Evolutionary conservation across 2,329 filamentous ascomycete species (phyloP).

Genomic region (Microcyclosporella mali): DNA sequence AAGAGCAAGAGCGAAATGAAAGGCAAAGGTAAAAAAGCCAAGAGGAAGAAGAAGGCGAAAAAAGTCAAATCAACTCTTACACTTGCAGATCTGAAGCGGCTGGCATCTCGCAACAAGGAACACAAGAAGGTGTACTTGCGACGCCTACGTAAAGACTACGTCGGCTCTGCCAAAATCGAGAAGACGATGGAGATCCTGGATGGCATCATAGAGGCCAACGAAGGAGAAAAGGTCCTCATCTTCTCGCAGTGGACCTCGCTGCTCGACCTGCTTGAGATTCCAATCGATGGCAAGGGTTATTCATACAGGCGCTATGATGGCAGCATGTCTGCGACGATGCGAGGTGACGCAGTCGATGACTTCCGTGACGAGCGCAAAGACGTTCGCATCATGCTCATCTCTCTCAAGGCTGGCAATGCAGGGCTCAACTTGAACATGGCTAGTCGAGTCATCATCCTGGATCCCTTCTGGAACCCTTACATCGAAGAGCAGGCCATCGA

Average conservation of each 20-base stretch:
- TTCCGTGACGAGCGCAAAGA: slow-evolving; percentile 58
- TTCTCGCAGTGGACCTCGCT: slow-evolving; percentile 78
- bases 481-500: slow-evolving; percentile 91
- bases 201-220: slow-evolving; percentile 39
- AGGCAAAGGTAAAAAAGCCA: slow-evolving; percentile 30
- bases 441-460: slow-evolving; percentile 80
- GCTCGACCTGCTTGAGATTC: slow-evolving; percentile 70
- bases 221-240: slow-evolving; percentile 69
- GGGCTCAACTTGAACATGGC: slow-evolving; percentile 81
- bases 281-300: slow-evolving; percentile 54
- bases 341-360: slow-evolving; percentile 60
- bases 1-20: no score
- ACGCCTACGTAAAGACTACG: slow-evolving; percentile 62
- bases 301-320: slow-evolving; percentile 69
- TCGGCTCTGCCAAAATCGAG: slow-evolving; percentile 68
- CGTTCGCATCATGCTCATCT: slow-evolving; percentile 65
- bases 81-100: slow-evolving; percentile 61
- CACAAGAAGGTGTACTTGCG: slow-evolving; percentile 64
- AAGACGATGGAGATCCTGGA: slow-evolving; percentile 61
- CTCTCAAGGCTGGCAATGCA: slow-evolving; percentile 73
- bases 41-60: slow-evolving; percentile 40
- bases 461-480: slow-evolving; percentile 92
- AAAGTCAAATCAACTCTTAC: slow-evolving; percentile 38
- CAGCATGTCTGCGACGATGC: slow-evolving; percentile 60
- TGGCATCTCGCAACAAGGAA: slow-evolving; percentile 57